Base-by-base conservation (phyloP, 2,329 filamentous ascomycete genomes). In the Neonectria punicea region DNA sequence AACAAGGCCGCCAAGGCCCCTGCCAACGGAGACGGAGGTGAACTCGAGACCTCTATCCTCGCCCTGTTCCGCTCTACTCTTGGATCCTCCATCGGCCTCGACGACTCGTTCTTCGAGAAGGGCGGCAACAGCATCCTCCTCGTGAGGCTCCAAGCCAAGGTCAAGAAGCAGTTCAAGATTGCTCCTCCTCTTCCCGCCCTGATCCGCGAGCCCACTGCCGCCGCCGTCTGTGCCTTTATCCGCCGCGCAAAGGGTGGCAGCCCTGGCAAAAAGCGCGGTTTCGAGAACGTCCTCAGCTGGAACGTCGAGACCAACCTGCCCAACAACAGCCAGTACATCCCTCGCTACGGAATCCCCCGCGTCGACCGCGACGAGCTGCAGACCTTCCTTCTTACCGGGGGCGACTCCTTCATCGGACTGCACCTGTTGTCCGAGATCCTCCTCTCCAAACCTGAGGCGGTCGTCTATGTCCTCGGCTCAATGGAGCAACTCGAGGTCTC, bases 121-220 rank as follows among this genome's bases (percentile, higher is more conserved):
- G 73, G 73, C 9, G 72, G 72, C 43, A 73, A 75, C 61, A 72
- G 70, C 34, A 68, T 74, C 41, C 68, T 74, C 10, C 68, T 73
- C 18, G 67, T 74, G 22, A 56, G 73, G 10, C 72, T 75, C 16
- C 70, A 73, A 46, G 69, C 71, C 22, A 67, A 67, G 49, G 58
- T 75, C 43, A 73, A 71, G 61, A 73, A 70, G 53, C 66, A 68
- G 32, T 71, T 74, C 65, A 71, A 70, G 62, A 67, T 74, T 58
- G 70, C 72, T 2, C 70, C 71, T 39, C 65, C 70, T 20, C 62
- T 74, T 2, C 68, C 72, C 13, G 67, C 69, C 20, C 55, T 74
- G 25, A 73, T 74, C 56, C 65, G 70, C 2, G 66, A 73, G 18
- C 71, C 72, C 7, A 74, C 72, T 5, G 69, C 69, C 2, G 65